A percentile compares a stretch with the other conserved stretches of the same genome.
These are phyloP conservation scores for Wallacemonas sp. DNA, from an alignment of 208 protist species.

Conservation along the genomic window DNA sequence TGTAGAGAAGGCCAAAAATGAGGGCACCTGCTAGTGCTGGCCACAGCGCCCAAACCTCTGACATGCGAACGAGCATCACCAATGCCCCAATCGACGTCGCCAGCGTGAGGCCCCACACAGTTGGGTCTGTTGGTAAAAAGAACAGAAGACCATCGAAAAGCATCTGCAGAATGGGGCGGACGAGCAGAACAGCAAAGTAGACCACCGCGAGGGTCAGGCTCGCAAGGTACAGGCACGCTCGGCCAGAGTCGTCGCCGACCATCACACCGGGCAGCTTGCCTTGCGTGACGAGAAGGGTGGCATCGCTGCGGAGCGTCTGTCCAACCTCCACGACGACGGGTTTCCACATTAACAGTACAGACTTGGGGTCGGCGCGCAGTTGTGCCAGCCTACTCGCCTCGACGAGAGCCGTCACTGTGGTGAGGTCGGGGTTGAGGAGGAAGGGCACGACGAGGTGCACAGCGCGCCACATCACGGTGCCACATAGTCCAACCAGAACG, in stretches of 20 bases:
- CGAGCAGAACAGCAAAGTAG: slow-evolving; percentile 43
- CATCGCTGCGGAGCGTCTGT: slow-evolving; percentile 20
- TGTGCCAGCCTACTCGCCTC: slow-evolving; percentile 11
- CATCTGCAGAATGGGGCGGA: slow-evolving; percentile 35
- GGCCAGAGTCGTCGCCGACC: not conserved
- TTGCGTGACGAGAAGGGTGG: slow-evolving; percentile 16
- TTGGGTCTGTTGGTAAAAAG: slow-evolving; percentile 65
- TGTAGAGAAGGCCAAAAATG: slow-evolving; percentile 43
- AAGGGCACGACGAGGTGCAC: slow-evolving; percentile 20
- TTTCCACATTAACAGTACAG: slow-evolving; percentile 23
- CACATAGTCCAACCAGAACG: slow-evolving; percentile 45
- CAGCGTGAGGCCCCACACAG: slow-evolving; percentile 60
- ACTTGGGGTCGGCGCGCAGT: slow-evolving; percentile 24
- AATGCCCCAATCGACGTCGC: slow-evolving; percentile 27
- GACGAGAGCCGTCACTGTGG: not conserved
- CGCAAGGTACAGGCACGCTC: slow-evolving; percentile 37
- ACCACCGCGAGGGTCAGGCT: slow-evolving; percentile 36
- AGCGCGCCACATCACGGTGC: slow-evolving; percentile 43
- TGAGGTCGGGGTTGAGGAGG: slow-evolving; percentile 22
- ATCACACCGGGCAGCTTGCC: slow-evolving; percentile 16
- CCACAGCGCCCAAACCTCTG: slow-evolving; percentile 20
- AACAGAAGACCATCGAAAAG: slow-evolving; percentile 30
- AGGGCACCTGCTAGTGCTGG: slow-evolving; percentile 21
- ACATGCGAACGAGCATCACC: slow-evolving; percentile 22
- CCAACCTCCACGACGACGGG: slow-evolving; percentile 28